A percentile compares a stretch with the other conserved stretches of the same genome.
Evolutionary conservation across 2,329 filamentous ascomycete genomes (phyloP).

Genomic region (Podosphaera xanthii): DNA sequence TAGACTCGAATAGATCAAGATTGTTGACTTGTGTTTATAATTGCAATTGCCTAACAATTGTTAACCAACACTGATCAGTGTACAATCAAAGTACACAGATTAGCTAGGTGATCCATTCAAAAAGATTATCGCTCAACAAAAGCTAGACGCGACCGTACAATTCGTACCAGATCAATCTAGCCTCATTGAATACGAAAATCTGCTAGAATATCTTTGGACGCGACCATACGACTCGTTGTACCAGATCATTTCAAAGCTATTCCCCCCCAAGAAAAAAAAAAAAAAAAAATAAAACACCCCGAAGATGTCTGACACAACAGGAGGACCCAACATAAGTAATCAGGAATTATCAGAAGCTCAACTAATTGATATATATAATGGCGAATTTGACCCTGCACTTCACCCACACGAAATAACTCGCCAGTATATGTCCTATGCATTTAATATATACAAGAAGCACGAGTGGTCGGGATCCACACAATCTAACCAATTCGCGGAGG

Average conservation of each 20-base stretch:
- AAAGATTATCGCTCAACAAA: background rate
- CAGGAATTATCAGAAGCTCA: no score
- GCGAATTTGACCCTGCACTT: background rate
- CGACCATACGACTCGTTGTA: background rate
- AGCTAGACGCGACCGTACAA: no score
- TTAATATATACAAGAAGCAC: background rate
- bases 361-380: background rate
- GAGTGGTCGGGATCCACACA: background rate
- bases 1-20: no score
- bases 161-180: background rate
- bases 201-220: background rate
- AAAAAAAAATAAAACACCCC: no score
- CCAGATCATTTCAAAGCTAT: no score
- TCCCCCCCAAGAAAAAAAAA: background rate
- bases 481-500: background rate
- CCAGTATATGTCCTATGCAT: background rate
- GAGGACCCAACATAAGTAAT: no score
- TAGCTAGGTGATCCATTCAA: background rate
- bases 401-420: background rate
- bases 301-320: no score
- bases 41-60: background rate
- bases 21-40: no score
- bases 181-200: background rate
- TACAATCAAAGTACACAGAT: background rate
- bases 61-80: background rate